Evolutionary conservation across 169 alveolate genomes (phyloP), one percentile per base, ranked within the genome.

Genomic region (Babesia ovis): DNA sequence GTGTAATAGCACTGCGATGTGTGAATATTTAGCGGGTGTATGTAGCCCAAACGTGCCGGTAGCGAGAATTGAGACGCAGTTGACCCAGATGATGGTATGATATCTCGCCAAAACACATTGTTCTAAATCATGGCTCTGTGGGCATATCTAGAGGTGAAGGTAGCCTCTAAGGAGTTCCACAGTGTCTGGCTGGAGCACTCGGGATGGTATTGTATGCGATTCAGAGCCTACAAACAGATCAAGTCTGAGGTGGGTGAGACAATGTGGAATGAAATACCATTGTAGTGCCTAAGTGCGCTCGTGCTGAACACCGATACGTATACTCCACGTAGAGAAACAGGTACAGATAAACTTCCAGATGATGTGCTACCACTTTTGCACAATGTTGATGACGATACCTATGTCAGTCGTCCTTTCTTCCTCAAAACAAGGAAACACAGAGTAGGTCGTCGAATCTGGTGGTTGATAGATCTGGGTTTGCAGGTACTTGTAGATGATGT

Each of bases 401-500:
- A 64, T 34, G 32, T 64, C 29, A 32, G 61, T 2, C 43, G 61
- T 0, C 59, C 53, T 1, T 46, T 64, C 31, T 64, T 64, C 74
- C 32, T 35, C 12, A 31, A 48, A 20, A 35, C 2, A 0, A 45
- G 16, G 62, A 2, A 46, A 25, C 53, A 32, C 62, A 64, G 22
- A 54, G 74, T 64, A 32, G 29, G 31, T 18, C 48, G 4, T 0
- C 59, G 1, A 14, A 8, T 4, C 2, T 4, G 12, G 6, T 46
- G 1, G 9, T 1, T 4, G 23, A 4, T 2, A 48, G 6, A 5
- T n/a, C 14, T 31, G 2, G n/a, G 3, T 1, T 2, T 14, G 4
- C 51, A 64, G 73, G 77, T 62, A 29, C 23, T 11, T 22, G 64
- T 64, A 1, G 54, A 74, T 29, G 85, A 74, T 1, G 50, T 74